Percentiles rank a stretch among this genome's conserved stretches.
These are phyloP conservation scores for Cystoisospora suis DNA, from an alignment of 169 alveolate species.

Conservation along the genomic window DNA sequence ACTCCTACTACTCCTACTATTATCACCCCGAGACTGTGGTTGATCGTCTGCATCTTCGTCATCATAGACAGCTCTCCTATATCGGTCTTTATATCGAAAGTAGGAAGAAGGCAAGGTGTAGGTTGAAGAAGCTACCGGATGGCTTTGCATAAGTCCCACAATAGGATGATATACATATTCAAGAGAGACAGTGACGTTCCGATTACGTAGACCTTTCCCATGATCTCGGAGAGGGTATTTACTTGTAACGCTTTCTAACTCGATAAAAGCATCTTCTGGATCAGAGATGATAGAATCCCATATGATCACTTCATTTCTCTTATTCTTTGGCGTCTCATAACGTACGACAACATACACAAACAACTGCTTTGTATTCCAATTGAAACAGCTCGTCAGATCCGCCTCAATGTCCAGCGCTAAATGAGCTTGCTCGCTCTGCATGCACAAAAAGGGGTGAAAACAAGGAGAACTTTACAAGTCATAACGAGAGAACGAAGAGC, in stretches of 20 bases:
- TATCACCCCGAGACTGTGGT: too few relatives aligned
- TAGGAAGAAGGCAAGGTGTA: constrained; percentile 50
- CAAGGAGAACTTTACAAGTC: too few relatives aligned
- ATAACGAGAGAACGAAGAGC: too few relatives aligned
- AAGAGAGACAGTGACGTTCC: constrained; percentile 39
- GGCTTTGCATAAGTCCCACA: constrained; percentile 48
- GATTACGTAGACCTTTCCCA: constrained; percentile 44
- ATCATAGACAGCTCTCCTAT: too few relatives aligned
- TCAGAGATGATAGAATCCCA: constrained; percentile 67
- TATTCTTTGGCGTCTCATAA: constrained; percentile 64
- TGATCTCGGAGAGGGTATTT: constrained; percentile 57
- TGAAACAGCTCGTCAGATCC: constrained; percentile 55
- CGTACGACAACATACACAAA: constrained; percentile 65
- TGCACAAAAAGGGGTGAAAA: too few relatives aligned
- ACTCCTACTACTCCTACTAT: too few relatives aligned
- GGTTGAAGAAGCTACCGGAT: constrained; percentile 40
- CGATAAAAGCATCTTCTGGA: constrained; percentile 23
- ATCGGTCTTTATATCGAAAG: background rate
- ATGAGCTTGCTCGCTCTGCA: constrained; percentile 72
- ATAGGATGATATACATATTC: constrained; percentile 50
- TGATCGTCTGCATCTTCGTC: too few relatives aligned
- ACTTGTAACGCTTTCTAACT: background rate
- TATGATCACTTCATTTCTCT: constrained; percentile 64
- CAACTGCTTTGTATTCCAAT: constrained; percentile 74
- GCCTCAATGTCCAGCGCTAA: constrained; percentile 67